phyloP scores from a whole-genome alignment of 2,329 filamentous ascomycete species.

The Aspergillus fumigatus region DNA sequence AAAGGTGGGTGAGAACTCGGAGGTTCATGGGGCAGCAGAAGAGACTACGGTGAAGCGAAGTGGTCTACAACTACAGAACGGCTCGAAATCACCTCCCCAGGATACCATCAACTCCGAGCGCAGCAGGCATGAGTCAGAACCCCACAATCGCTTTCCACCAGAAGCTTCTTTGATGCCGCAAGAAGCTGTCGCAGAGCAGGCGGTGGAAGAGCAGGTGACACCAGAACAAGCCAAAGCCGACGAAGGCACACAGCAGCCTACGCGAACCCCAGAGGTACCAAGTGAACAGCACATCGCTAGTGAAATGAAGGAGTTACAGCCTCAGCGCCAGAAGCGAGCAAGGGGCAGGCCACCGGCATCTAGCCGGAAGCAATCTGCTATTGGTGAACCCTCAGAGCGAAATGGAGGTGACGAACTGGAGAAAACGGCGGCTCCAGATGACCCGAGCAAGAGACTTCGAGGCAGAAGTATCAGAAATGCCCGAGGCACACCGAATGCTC shows the following conservation, averaged over 20 bases:
- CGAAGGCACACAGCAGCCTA: not conserved
- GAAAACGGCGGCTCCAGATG: not conserved
- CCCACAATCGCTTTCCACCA: not conserved
- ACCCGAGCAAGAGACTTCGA: slow-evolving; percentile 4
- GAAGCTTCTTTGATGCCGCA: not conserved
- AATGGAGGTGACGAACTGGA: not conserved
- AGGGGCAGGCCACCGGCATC: slow-evolving; percentile 7
- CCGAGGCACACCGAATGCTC: not conserved
- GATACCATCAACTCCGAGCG: slow-evolving; percentile 6
- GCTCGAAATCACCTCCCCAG: not conserved
- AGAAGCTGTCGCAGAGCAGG: not conserved
- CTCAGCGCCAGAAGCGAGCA: slow-evolving; percentile 4
- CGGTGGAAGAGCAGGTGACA: not conserved
- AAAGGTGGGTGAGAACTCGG: not conserved
- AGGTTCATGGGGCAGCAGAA: not conserved
- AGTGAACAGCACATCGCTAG: not conserved
- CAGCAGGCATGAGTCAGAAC: slow-evolving; percentile 4
- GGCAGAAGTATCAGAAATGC: slow-evolving; percentile 6
- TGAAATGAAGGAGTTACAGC: not conserved
- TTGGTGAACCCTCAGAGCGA: not conserved
- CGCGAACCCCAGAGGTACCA: not conserved
- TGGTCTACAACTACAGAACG: not conserved
- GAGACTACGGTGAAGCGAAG: not conserved
- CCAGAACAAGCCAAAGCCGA: slow-evolving; percentile 3
- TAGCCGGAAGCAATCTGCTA: not conserved